phyloP scores from a whole-genome alignment of 208 protist genomes.

The Trypanosoma caninum region DNA sequence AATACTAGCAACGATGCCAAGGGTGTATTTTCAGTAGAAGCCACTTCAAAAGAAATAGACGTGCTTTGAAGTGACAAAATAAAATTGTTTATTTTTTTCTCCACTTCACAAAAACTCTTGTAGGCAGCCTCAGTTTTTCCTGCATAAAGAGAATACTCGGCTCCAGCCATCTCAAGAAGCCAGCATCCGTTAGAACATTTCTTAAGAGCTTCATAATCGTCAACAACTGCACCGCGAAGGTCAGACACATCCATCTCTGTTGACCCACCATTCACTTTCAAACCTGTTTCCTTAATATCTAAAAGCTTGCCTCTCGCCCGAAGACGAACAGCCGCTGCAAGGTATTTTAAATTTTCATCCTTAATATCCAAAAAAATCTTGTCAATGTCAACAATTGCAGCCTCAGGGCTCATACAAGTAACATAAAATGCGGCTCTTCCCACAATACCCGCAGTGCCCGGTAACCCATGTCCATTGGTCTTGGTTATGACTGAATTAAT shows the following conservation, averaged over 20 bases:
- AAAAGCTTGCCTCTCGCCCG: slow-evolving; percentile 64
- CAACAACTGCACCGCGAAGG: slow-evolving; percentile 42
- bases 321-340: slow-evolving; percentile 66
- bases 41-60: slow-evolving; percentile 30
- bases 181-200: slow-evolving; percentile 62
- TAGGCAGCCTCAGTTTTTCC: slow-evolving; percentile 60
- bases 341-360: slow-evolving; percentile 52
- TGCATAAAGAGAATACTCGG: slow-evolving; percentile 78
- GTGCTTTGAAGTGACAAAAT: slow-evolving; percentile 32
- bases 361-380: slow-evolving; percentile 55
- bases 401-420: slow-evolving; percentile 38
- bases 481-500: slow-evolving; percentile 72
- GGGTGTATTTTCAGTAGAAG: slow-evolving; percentile 61
- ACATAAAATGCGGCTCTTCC: slow-evolving; percentile 51
- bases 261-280: slow-evolving; percentile 65
- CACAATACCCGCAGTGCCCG: slow-evolving; percentile 48
- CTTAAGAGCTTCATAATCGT: slow-evolving; percentile 64
- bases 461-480: slow-evolving; percentile 64
- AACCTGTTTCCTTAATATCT: slow-evolving; percentile 68
- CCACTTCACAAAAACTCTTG: slow-evolving; percentile 46
- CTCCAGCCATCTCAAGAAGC: slow-evolving; percentile 64
- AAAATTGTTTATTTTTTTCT: slow-evolving; percentile 51
- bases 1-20: slow-evolving; percentile 61
- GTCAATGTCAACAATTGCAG: slow-evolving; percentile 57
- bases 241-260: slow-evolving; percentile 78